These are phyloP conservation scores for Boletus coffeatus DNA, from an alignment of 1,284 basidiomycete genomes.

Conservation along the genomic window DNA sequence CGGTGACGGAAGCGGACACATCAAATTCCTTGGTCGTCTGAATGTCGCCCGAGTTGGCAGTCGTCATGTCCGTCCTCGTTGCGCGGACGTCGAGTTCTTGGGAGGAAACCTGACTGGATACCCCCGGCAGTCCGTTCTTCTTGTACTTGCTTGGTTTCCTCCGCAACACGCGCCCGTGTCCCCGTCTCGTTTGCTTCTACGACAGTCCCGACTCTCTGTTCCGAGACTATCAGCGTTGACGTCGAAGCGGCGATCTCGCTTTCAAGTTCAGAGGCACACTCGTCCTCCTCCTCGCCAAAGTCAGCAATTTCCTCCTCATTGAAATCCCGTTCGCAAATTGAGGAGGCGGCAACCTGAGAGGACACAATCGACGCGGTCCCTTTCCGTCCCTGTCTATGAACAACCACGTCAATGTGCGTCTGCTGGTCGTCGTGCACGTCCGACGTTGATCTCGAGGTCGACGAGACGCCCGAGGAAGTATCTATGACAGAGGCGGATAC, in stretches of 20 bases:
- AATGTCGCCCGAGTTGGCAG: neutral
- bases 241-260: neutral
- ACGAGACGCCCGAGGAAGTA: neutral
- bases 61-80: neutral
- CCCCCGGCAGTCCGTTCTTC: neutral
- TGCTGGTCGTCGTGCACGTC: neutral
- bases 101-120: neutral
- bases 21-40: neutral
- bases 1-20: neutral
- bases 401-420: neutral
- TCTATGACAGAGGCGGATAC: neutral
- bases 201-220: neutral
- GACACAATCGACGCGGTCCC: neutral
- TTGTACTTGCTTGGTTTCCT: neutral
- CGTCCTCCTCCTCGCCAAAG: neutral
- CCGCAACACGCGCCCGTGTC: neutral
- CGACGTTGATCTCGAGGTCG: neutral
- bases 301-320: no score
- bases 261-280: neutral
- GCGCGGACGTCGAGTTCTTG: neutral
- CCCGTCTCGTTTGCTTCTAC: neutral
- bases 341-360: neutral
- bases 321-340: no score
- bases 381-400: neutral
- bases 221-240: neutral